Evolutionary conservation across 495 filamentous ascomycete species (phyloP), one percentile per base, ranked within the genome.

Genomic region (Bacidia rubella): DNA sequence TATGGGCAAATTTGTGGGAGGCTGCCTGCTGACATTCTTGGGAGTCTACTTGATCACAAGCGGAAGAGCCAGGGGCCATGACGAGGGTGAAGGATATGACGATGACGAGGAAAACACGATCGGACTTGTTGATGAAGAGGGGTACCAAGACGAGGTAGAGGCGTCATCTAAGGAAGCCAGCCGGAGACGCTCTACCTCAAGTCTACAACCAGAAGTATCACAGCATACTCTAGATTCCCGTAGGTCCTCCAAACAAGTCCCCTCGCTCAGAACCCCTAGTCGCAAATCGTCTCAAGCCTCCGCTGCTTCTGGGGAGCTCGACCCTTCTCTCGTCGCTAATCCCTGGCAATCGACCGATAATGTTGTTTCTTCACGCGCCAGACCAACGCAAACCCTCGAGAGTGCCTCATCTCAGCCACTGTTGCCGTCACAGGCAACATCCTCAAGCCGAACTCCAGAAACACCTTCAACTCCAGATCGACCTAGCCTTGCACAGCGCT

Each of bases 11-110:
- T 98, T 98, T 57, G 69, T 90, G 29, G 87, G 85, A 3, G 92
- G 92, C 26, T 97, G 92, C 64, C 68, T 80, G 0, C 68, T 97
- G 54, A 98, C 92, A 2, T 98, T 98, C 66, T 74, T 88, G 23
- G 92, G 92, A 3, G 92, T 97, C 11, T 97, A 88, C 65, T 78
- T 93, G 56, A 95, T 98, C 57, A 96, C 90, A 1, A 89, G 74
- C 57, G 65, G 75, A 25, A 61, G 77, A 60, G 62, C 75, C 47
- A 58, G 65, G 26, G 58, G 64, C 44, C 64, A 75, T 51, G 55
- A 69, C 54, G 71, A 74, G 45, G 62, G 74, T 25, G 63, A 68
- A 44, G 68, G 73, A 21, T 64, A 69, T 11, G 67, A 66, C 19
- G 48, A 47, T 20, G 70, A 75, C 32, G 70, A 75, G 51, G 73